Base-by-base conservation (phyloP, 2,329 filamentous ascomycete species). In the Fusarium sacchari region DNA sequence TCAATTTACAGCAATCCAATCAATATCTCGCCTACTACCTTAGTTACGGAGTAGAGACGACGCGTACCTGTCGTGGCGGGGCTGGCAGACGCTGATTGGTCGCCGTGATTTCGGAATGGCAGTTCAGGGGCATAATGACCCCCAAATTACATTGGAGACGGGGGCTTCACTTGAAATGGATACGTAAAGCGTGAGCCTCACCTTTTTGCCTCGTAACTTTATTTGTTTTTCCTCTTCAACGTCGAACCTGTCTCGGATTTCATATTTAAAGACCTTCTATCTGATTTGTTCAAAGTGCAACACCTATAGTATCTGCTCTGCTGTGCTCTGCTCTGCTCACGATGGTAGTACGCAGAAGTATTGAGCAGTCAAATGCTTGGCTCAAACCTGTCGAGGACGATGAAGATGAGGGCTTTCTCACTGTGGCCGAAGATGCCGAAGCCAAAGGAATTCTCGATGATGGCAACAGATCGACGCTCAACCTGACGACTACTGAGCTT, bases 361-460 rank as follows among this genome's bases (percentile, higher is more conserved):
- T 65, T 49, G 75, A 77, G 24, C 73, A 72, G 22, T 59, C 71
- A 60, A 71, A 73, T 49, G 71, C 74, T 61, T 77, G 75, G 75
- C 73, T 78, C 36, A 70, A 69, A 44, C 76, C 75, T 8, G 75
- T 74, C 24, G 73, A 73, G 26, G 76, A 78, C 13, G 76, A 78
- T 11, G 76, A 78, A 43, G 76, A 78, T 39, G 76, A 78, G 6
- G 73, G 60, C 22, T 78, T 78, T 55, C 76, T 78, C 50, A 57
- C 62, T 11, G 75, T 67, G 15, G 53, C 68, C 17, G 76, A 77
- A 37, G 76, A 78, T 59, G 76, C 73, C 6, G 76, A 78, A 47
- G 73, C 76, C 26, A 77, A 77, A 56, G 76, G 73, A 40, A 77
- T 76, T 30, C 76, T 78, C 32, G 76, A 72, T 18, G 73, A 78